Percentiles rank a stretch among this genome's conserved stretches.
These are phyloP conservation scores for Globisporangium middletonii DNA, from an alignment of 352 stramenopile genomes.

Conservation along the genomic window DNA sequence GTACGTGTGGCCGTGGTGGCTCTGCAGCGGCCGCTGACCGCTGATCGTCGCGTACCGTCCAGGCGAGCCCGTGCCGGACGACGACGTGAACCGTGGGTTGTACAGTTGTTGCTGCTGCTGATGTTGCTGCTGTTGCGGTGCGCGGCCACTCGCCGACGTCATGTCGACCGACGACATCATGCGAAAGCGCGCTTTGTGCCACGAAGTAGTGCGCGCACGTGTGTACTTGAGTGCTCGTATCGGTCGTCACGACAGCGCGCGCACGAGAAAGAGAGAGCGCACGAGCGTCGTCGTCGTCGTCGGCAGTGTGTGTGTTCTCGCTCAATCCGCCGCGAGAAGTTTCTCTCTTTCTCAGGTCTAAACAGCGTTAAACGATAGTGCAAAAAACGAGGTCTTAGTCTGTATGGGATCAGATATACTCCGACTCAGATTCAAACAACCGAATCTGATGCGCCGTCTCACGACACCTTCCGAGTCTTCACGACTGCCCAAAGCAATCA, in stretches of 20 bases:
- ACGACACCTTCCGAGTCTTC: too few species aligned
- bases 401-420: too few species aligned
- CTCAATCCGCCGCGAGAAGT: too few species aligned
- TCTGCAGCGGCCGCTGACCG: slow-evolving; percentile 5
- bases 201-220: too few species aligned
- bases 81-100: slow-evolving; percentile 2
- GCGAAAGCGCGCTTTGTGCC: not conserved
- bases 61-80: slow-evolving; percentile 1
- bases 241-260: not conserved
- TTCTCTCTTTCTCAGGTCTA: not conserved
- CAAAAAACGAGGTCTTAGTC: not conserved
- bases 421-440: too few species aligned
- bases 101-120: slow-evolving; percentile 6
- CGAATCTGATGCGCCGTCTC: too few species aligned
- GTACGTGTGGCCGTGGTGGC: not conserved
- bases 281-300: not conserved
- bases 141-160: not conserved
- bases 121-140: not conserved
- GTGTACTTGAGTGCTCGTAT: too few species aligned
- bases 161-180: slow-evolving; percentile 15
- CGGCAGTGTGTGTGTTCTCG: not conserved
- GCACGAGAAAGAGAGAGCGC: not conserved
- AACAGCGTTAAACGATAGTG: not conserved
- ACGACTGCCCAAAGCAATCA: too few species aligned
- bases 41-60: slow-evolving; percentile 10